These are phyloP conservation scores for Smittium culicis DNA, from an alignment of 371 early-diverging fungal species.

Conservation along the genomic window DNA sequence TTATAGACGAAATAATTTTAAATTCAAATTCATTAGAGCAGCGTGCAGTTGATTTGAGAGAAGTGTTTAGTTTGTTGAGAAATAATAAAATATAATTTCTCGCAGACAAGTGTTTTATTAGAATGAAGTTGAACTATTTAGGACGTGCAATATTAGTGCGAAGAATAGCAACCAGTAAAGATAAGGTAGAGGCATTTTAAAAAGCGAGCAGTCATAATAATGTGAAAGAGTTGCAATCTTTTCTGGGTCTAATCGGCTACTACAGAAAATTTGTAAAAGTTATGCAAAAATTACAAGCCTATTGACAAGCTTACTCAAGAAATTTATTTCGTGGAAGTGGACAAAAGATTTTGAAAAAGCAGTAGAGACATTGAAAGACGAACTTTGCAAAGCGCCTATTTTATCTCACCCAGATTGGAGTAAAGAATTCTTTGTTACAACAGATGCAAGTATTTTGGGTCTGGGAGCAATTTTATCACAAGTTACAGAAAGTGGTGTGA, in stretches of 20 bases:
- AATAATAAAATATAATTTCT: conserved; percentile 18
- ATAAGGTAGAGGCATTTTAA: conserved; percentile 13
- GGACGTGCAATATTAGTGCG: background rate
- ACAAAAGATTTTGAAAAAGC: background rate
- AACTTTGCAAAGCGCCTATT: conserved; percentile 10
- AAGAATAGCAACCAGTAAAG: conserved; percentile 9
- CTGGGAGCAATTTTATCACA: conserved; percentile 26
- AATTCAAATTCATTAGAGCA: conserved; percentile 8
- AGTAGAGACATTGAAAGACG: conserved; percentile 3
- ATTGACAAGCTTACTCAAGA: conserved; percentile 17
- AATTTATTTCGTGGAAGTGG: background rate
- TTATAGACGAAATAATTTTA: conserved; percentile 12
- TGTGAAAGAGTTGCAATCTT: conserved; percentile 17
- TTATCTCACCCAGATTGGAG: conserved; percentile 21
- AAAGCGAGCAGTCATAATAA: conserved; percentile 14
- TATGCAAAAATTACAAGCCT: conserved; percentile 15
- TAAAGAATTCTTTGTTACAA: conserved; percentile 23
- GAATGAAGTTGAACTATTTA: background rate
- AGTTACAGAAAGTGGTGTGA: conserved; percentile 1
- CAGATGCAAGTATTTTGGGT: conserved; percentile 31
- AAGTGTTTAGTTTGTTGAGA: conserved; percentile 9
- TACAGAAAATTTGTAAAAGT: conserved; percentile 19
- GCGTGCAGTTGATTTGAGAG: conserved; percentile 7
- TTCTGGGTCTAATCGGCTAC: conserved; percentile 19
- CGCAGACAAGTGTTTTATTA: conserved; percentile 2